Evolutionary conservation across 2,329 filamentous ascomycete genomes (phyloP).

Genomic region (Teratosphaeriaceae sp.): DNA sequence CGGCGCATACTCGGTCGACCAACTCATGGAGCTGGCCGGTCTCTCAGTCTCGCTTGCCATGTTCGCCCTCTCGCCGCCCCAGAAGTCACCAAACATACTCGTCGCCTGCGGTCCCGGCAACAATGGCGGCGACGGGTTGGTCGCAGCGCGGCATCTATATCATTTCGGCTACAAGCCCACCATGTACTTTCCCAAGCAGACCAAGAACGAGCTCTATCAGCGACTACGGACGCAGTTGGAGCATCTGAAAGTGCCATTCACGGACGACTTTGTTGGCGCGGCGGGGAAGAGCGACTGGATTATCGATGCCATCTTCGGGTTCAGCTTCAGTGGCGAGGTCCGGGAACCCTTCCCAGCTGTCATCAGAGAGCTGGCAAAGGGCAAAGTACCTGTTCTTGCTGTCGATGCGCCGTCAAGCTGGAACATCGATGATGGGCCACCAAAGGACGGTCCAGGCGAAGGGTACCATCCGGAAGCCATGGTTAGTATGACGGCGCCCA

Average conservation of each 20-base stretch:
- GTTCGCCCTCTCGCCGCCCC: constrained; percentile 73
- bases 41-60: constrained; percentile 90
- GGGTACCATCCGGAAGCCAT: constrained; percentile 74
- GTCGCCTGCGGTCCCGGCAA: constrained; percentile 85
- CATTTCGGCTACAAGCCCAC: constrained; percentile 88
- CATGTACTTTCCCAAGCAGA: constrained; percentile 88
- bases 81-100: constrained; percentile 64
- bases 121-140: constrained; percentile 82
- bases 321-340: constrained; percentile 87
- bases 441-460: constrained; percentile 66
- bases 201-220: constrained; percentile 85
- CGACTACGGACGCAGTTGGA: constrained; percentile 78
- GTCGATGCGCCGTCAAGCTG: constrained; percentile 93
- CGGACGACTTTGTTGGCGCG: constrained; percentile 66
- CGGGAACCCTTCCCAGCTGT: constrained; percentile 85
- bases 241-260: constrained; percentile 76
- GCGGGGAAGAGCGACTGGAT: constrained; percentile 68
- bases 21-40: constrained; percentile 94
- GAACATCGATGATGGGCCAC: constrained; percentile 85
- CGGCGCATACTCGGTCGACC: constrained; percentile 84
- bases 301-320: constrained; percentile 90
- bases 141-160: constrained; percentile 83
- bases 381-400: constrained; percentile 69
- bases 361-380: constrained; percentile 68
- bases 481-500: constrained; percentile 87